These are phyloP conservation scores for Pichia sp. DNA, from an alignment of 1,139 yeast species.

Conservation along the genomic window DNA sequence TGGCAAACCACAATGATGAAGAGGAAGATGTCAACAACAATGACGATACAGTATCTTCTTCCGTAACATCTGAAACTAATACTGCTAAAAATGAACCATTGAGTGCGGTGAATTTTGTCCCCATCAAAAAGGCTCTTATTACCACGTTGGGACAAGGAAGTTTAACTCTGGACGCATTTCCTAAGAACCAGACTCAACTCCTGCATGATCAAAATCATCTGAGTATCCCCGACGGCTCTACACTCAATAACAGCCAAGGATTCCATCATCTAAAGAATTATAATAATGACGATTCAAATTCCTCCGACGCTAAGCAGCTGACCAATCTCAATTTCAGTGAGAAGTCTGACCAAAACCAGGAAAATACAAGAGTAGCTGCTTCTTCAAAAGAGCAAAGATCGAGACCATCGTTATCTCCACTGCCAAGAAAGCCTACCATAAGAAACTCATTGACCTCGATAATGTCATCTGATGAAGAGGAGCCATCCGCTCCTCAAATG, in stretches of 20 bases:
- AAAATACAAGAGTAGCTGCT: not conserved
- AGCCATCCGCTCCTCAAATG: constrained; percentile 6
- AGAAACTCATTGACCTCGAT: constrained; percentile 10
- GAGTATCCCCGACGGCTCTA: not conserved
- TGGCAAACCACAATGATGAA: constrained; percentile 9
- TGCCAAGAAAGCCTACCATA: constrained; percentile 11
- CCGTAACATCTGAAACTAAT: not conserved
- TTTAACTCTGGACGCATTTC: constrained; percentile 51
- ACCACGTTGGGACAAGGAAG: constrained; percentile 72
- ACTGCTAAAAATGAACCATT: constrained; percentile 11
- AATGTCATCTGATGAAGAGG: constrained; percentile 10
- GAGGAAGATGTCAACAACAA: not conserved
- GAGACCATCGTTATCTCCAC: constrained; percentile 10
- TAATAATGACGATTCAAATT: not conserved
- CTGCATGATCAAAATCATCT: not conserved
- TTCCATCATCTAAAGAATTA: not conserved
- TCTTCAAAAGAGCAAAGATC: constrained; percentile 1
- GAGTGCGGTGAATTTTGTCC: constrained; percentile 47
- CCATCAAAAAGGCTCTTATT: constrained; percentile 53
- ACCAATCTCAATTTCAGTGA: not conserved
- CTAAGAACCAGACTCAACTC: constrained; percentile 17
- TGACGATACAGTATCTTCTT: not conserved
- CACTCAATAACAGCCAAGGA: not conserved
- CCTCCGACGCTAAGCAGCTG: not conserved
- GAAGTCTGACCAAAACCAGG: not conserved